Base-by-base conservation (phyloP, 345 rosid genomes). In the Erucastrum elatum region DNA sequence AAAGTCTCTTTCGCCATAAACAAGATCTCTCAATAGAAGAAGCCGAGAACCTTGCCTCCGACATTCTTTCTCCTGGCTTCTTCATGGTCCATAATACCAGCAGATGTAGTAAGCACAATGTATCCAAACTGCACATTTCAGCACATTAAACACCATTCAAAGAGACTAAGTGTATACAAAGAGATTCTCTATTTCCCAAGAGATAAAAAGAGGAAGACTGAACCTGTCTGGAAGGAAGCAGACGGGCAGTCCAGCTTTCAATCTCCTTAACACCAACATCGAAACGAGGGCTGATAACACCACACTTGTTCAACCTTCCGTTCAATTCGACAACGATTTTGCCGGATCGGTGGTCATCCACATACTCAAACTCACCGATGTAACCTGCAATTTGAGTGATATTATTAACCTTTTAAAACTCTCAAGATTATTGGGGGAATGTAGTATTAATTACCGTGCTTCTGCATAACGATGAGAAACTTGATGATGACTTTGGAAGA, bases 161-260 rank as follows among this genome's bases (percentile, higher is more conserved):
- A 0, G 5, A 49, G 3, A 16, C 8, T 0, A 12, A 46, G 13
- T 25, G 21, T 51, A 46, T 2, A 13, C 53, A 46, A 46, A n/a
- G 58, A 13, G 58, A 49, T 46, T 39, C 56, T 49, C 56, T 49
- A 49, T 4, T 13, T 49, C 7, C 5, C n/a, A 44, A 44, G 51
- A 10, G 13, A 8, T 0, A 4, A 0, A 0, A 1, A 34, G 5
- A 10, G 68, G 13, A 62, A 51, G 10, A 35, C 1, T 78, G 1
- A 72, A 86, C 87, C 86, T 86, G 87, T 86, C 87, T 84, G 0
- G 89, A 84, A 71, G 89, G 89, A 39, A 86, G 89, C 33, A 86
- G 34, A 71, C 87, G 84, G 8, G 89, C 87, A 82, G 89, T 86
- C 89, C 89, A 86, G 1, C 87, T 58, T 80, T 86, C 89, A 62